Evolutionary conservation across 192 early-diverging fungal genomes (phyloP).

Genomic region (Podila horticola): DNA sequence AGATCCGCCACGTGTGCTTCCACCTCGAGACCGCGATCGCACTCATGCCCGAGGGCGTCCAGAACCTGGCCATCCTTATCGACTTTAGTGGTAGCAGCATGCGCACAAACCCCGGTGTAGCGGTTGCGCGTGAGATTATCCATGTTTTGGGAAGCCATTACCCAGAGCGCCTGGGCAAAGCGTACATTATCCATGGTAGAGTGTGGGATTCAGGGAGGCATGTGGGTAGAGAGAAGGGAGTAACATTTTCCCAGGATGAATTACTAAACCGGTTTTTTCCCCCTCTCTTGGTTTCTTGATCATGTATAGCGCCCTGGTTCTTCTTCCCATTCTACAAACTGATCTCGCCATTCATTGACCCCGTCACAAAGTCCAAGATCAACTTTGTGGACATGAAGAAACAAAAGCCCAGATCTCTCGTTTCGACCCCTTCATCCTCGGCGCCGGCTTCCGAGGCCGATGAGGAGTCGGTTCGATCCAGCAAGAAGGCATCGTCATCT

Average conservation of each 20-base stretch:
- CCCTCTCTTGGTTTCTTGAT: background rate
- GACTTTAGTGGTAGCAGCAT: conserved; percentile 80
- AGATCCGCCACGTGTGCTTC: conserved; percentile 86
- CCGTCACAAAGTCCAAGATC: conserved; percentile 88
- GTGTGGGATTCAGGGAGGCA: background rate
- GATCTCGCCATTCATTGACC: conserved; percentile 91
- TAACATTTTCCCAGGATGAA: background rate
- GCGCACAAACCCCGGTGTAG: conserved; percentile 74
- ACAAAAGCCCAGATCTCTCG: conserved; percentile 28
- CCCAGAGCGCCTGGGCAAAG: conserved; percentile 82
- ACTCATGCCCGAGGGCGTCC: conserved; percentile 79
- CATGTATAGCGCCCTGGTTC: conserved; percentile 78
- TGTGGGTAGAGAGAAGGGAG: background rate
- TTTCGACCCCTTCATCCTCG: conserved; percentile 31
- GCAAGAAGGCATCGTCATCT: conserved; percentile 14
- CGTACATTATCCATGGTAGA: conserved; percentile 75
- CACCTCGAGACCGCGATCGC: conserved; percentile 82
- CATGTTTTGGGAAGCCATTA: conserved; percentile 88
- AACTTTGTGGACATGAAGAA: conserved; percentile 81
- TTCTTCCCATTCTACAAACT: conserved; percentile 86
- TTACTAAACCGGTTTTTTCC: background rate
- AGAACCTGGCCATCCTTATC: conserved; percentile 81
- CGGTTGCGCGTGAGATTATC: conserved; percentile 82
- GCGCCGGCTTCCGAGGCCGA: conserved; percentile 29
- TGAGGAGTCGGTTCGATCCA: conserved; percentile 8